Conservation (phyloP, 306 rosid genomes). For the Vigna nakashimae region DNA sequence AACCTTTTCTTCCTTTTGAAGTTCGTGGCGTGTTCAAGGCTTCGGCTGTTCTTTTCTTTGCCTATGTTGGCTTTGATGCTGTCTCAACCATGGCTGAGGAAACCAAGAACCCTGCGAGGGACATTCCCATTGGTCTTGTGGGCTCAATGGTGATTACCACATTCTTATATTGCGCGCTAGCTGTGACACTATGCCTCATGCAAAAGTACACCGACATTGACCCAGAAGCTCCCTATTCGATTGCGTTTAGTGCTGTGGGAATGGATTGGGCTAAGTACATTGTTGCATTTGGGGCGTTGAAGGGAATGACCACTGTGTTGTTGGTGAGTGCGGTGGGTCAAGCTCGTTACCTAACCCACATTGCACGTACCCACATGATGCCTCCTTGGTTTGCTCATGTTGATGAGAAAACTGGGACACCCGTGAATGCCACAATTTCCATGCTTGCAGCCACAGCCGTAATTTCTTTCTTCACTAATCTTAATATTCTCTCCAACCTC, state of each 20-base stretch:
- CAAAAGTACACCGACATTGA: slow-evolving; percentile 40
- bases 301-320: slow-evolving; percentile 88
- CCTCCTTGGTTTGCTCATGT: slow-evolving; percentile 85
- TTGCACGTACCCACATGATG: slow-evolving; percentile 90
- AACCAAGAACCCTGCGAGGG: slow-evolving; percentile 75
- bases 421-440: slow-evolving; percentile 70
- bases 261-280: slow-evolving; percentile 87
- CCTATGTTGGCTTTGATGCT: slow-evolving; percentile 85
- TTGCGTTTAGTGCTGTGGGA: slow-evolving; percentile 74
- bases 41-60: slow-evolving; percentile 83
- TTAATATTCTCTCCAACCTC: slow-evolving; percentile 59
- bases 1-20: slow-evolving; percentile 43
- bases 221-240: slow-evolving; percentile 62
- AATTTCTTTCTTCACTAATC: slow-evolving; percentile 72
- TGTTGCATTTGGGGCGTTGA: slow-evolving; percentile 75
- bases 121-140: slow-evolving; percentile 87
- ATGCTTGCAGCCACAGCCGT: slow-evolving; percentile 67
- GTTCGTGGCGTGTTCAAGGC: slow-evolving; percentile 66
- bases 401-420: slow-evolving; percentile 70
- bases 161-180: slow-evolving; percentile 55
- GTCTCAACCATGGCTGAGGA: slow-evolving; percentile 92
- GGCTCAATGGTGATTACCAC: slow-evolving; percentile 78
- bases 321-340: slow-evolving; percentile 77
- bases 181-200: slow-evolving; percentile 81
- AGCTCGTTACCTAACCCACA: slow-evolving; percentile 86